Evolutionary conservation across 306 rosid species (phyloP).

Genomic region (Castanea sativa): DNA sequence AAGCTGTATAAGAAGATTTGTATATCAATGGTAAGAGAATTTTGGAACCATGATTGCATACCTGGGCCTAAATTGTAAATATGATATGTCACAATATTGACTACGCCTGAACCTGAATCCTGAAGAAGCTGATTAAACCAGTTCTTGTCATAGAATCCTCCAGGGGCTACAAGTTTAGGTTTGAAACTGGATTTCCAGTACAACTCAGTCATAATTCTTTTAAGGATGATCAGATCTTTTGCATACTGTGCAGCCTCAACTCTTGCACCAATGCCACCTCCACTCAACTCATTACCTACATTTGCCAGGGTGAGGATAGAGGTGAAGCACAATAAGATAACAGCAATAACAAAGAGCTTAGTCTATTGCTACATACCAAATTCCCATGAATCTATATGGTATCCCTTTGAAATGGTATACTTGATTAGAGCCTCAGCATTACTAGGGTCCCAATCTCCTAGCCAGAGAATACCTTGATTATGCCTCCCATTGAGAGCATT

Average conservation of each 20-base stretch:
- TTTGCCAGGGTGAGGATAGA: conserved; percentile 18
- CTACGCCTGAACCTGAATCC: conserved; percentile 62
- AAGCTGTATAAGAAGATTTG: background rate
- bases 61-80: conserved; percentile 94
- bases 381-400: conserved; percentile 85
- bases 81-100: conserved; percentile 74
- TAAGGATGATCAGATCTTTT: conserved; percentile 76
- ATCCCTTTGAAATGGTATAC: conserved; percentile 71
- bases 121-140: conserved; percentile 77
- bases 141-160: conserved; percentile 73
- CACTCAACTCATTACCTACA: conserved; percentile 91
- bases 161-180: conserved; percentile 83
- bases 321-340: conserved; percentile 19
- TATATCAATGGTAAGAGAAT: background rate
- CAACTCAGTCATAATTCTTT: conserved; percentile 39
- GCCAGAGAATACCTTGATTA: conserved; percentile 47
- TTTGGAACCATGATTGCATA: conserved; percentile 32
- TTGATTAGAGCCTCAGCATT: conserved; percentile 66
- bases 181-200: conserved; percentile 45
- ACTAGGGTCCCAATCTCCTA: conserved; percentile 79
- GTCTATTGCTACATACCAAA: conserved; percentile 58
- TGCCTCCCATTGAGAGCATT: conserved; percentile 90
- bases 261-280: conserved; percentile 74
- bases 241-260: conserved; percentile 79
- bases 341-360: conserved; percentile 13